A percentile compares a stretch with the other conserved stretches of the same genome.
These are phyloP conservation scores for Termitomyces sp. DNA, from an alignment of 768 basidiomycete species.

Conservation along the genomic window DNA sequence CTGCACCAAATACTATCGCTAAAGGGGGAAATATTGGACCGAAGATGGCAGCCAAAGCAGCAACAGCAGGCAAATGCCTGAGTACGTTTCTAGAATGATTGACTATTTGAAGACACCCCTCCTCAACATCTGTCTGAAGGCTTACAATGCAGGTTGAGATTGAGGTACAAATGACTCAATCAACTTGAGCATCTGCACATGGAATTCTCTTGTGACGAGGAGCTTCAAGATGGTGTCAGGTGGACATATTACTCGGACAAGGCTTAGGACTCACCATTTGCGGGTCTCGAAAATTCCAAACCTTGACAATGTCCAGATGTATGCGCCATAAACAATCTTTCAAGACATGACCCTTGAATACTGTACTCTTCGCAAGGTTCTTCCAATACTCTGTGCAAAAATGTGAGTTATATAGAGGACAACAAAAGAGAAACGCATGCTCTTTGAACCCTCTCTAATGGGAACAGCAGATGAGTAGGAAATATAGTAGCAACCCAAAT, in stretches of 20 bases:
- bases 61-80: not conserved
- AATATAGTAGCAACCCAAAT: not conserved
- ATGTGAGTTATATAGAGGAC: not conserved
- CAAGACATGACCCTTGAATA: not conserved
- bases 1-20: slow-evolving; percentile 5
- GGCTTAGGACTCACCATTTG: slow-evolving; percentile 3
- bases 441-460: not conserved
- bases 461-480: not conserved
- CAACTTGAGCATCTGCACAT: not conserved
- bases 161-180: not conserved
- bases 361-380: slow-evolving; percentile 1
- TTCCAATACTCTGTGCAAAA: slow-evolving; percentile 7
- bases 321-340: slow-evolving; percentile 8
- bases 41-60: slow-evolving; percentile 1
- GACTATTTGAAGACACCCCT: not conserved
- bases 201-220: not conserved
- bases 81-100: not conserved
- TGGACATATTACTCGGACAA: not conserved
- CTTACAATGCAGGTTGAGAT: not conserved
- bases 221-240: not conserved
- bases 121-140: not conserved
- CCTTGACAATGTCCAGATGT: slow-evolving; percentile 15
- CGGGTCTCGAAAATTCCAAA: slow-evolving; percentile 22
- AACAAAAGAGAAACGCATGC: not conserved
- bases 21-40: slow-evolving; percentile 5